phyloP scores from a whole-genome alignment of 257 asterid species.

The Plectranthus barbatus region DNA sequence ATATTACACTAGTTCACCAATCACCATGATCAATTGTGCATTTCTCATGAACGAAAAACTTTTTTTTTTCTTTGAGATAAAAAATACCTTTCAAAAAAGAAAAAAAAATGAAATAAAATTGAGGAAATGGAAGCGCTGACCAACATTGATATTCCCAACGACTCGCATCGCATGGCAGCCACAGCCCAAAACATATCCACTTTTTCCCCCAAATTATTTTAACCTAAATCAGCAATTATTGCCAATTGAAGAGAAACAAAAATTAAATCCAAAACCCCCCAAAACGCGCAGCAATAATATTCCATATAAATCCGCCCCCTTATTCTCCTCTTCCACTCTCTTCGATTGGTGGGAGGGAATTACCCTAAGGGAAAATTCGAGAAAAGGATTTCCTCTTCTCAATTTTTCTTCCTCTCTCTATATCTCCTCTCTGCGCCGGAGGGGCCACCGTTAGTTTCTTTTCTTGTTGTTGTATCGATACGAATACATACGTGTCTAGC shows the following conservation, averaged over 20 bases:
- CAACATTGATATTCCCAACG: too few relatives aligned
- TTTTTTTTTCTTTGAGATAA: too few relatives aligned
- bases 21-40: too few relatives aligned
- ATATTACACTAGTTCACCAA: too few relatives aligned
- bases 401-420: slow-evolving; percentile 6
- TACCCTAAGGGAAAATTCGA: slow-evolving; percentile 26
- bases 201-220: too few relatives aligned
- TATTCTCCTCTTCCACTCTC: slow-evolving; percentile 14
- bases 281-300: slow-evolving; percentile 9
- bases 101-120: too few relatives aligned
- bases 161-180: too few relatives aligned
- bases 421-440: slow-evolving; percentile 11
- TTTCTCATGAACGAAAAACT: too few relatives aligned
- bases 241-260: neutral
- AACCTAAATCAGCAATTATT: neutral
- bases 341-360: slow-evolving; percentile 22
- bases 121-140: too few relatives aligned
- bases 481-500: neutral
- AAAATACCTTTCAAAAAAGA: too few relatives aligned
- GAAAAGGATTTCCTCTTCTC: slow-evolving; percentile 32
- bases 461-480: neutral
- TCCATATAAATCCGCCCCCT: slow-evolving; percentile 25
- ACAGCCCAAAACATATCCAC: too few relatives aligned
- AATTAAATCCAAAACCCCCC: neutral
- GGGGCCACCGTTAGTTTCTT: slow-evolving; percentile 9